These are phyloP conservation scores for Oemleria cerasiformis DNA, from an alignment of 306 rosid species.

Conservation along the genomic window DNA sequence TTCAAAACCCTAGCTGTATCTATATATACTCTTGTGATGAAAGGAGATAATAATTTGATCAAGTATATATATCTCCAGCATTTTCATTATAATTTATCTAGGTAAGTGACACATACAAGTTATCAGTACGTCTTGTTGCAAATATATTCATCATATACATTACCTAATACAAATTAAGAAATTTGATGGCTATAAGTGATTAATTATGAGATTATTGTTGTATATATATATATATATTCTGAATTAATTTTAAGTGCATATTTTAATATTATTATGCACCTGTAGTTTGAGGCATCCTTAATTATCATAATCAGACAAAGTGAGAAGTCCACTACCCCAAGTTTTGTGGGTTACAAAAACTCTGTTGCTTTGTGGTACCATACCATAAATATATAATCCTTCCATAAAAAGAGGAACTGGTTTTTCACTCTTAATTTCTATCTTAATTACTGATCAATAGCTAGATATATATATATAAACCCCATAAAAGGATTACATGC, in stretches of 20 bases:
- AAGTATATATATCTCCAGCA: neutral
- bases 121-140: too few species aligned
- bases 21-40: neutral
- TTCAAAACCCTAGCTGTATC: neutral
- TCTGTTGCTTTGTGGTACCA: neutral
- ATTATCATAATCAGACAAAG: neutral
- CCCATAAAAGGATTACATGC: neutral
- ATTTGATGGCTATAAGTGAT: neutral
- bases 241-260: too few species aligned
- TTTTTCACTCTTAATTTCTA: neutral
- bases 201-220: neutral
- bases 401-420: slow-evolving; percentile 17
- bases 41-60: neutral
- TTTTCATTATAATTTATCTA: neutral
- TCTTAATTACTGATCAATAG: too few species aligned
- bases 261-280: too few species aligned
- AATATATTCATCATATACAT: neutral
- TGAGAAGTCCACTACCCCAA: neutral
- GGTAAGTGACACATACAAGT: too few species aligned
- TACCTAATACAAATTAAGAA: neutral
- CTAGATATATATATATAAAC: neutral
- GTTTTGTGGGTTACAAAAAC: neutral
- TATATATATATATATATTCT: neutral
- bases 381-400: neutral
- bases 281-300: neutral